Base-by-base conservation (phyloP, 345 rosid genomes). In the Odontarrhena argentea region DNA sequence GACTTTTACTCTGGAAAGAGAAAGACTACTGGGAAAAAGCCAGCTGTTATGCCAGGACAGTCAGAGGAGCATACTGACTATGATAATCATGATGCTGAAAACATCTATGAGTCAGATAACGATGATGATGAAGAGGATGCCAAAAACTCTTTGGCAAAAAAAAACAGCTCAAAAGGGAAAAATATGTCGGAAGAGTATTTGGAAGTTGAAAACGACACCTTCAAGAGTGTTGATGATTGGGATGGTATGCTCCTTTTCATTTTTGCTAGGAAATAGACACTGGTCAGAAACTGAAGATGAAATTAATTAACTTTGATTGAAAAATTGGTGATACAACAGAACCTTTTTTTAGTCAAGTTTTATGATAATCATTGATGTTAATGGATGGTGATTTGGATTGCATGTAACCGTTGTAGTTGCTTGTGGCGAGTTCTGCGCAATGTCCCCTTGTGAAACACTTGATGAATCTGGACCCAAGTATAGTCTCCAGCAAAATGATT, bases 131-230 rank as follows among this genome's bases (percentile, higher is more conserved):
- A 66, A 37, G 77, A 73, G 5, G 57, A 60, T 24, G 32, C 42
- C 9, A 63, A 66, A 67, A 52, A 9, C 28, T 57, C 70, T 63
- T 65, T 65, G 24, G 45, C 55, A 44, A 74, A 74, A 44, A 71
- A 70, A 73, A 69, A 75, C 68, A 71, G 57, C 26, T 71, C 82
- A 4, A 62, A 55, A 63, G 80, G 53, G 63, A 83, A 74, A 70
- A 54, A 69, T 74, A 64, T 87, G 79, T 83, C 92, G 11, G 81
- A 81, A 38, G 95, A 85, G 63, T 87, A 77, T 81, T 63, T 83
- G 78, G 98, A 89, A 82, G 85, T 83, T 79, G 98, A 86, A 15
- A 74, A 78, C 1, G 92, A 88, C 67, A 68, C 75, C 76, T 85
- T 82, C 53, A 83, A 78, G 68, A 74, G 56, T 51, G 95, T 76